phyloP scores from a whole-genome alignment of 139 green algal species.

The Yamagishiella unicocca region DNA sequence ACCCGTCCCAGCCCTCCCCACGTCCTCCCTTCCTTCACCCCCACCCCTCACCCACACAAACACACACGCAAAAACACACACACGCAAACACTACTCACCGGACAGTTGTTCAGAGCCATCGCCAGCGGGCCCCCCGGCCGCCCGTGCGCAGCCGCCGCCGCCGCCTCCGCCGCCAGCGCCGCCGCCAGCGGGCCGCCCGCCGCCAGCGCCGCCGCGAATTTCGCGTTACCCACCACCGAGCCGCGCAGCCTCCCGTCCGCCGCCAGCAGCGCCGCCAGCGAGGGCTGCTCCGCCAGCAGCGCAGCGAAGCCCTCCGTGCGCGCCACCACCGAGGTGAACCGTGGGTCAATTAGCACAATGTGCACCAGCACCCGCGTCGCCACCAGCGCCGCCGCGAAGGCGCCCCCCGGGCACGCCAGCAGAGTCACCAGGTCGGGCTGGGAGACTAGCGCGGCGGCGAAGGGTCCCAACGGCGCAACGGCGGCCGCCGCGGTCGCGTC shows the following conservation, averaged over 20 bases:
- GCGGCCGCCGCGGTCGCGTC: not conserved
- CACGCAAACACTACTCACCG: no score
- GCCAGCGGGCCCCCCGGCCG: not conserved
- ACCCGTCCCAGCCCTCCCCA: no score
- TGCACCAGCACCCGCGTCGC: not conserved
- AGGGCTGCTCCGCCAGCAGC: not conserved
- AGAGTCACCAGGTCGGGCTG: conserved; percentile 12
- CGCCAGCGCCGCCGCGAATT: not conserved
- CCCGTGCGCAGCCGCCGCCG: not conserved
- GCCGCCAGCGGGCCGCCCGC: not conserved
- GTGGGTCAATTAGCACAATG: not conserved
- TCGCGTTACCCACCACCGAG: not conserved
- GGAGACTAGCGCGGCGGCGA: not conserved
- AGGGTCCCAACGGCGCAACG: not conserved
- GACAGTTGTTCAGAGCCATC: not conserved
- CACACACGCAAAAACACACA: no score
- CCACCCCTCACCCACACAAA: no score
- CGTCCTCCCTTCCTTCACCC: no score
- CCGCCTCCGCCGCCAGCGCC: conserved; percentile 19
- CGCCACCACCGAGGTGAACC: not conserved
- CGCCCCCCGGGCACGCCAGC: not conserved
- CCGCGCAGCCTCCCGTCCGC: not conserved
- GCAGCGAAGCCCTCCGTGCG: not conserved
- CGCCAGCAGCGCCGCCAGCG: not conserved
- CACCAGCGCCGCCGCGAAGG: not conserved